Percentiles rank a stretch among this genome's conserved stretches.
Conservation (phyloP, 305 asterid species). For the Striga hermonthica region DNA sequence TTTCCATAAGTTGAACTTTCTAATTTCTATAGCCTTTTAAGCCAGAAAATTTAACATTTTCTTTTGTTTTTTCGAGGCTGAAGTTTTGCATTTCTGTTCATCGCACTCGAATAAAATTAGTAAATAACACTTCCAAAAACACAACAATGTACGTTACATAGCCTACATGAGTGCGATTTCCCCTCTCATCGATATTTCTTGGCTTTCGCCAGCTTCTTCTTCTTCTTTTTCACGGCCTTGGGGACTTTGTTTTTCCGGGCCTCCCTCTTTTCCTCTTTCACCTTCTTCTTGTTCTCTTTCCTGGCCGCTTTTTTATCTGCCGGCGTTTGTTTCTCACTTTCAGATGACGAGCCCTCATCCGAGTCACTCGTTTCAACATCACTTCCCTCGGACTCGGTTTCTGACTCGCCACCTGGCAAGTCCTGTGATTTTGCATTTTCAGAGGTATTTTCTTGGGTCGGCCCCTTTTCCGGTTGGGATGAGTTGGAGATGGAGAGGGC, state of each 20-base stretch:
- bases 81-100: too few relatives aligned
- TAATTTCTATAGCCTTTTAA: too few relatives aligned
- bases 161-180: too few relatives aligned
- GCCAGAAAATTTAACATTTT: too few relatives aligned
- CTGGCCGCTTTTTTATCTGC: conserved; percentile 67
- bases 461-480: conserved; percentile 38
- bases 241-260: conserved; percentile 71
- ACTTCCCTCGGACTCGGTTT: conserved; percentile 45
- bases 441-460: conserved; percentile 20
- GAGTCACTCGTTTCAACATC: conserved; percentile 40
- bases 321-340: conserved; percentile 41
- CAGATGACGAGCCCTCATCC: conserved; percentile 49
- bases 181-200: conserved; percentile 55
- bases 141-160: neutral
- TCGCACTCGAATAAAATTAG: neutral
- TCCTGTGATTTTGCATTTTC: conserved; percentile 8
- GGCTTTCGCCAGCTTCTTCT: conserved; percentile 84
- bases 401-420: conserved; percentile 34
- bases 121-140: conserved; percentile 11
- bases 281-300: conserved; percentile 90
- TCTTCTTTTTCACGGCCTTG: conserved; percentile 79
- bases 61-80: too few relatives aligned
- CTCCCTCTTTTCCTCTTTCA: conserved; percentile 88
- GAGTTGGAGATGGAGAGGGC: conserved; percentile 50
- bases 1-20: too few relatives aligned